phyloP scores from a whole-genome alignment of 306 rosid genomes.

The Vachellia collinsii region DNA sequence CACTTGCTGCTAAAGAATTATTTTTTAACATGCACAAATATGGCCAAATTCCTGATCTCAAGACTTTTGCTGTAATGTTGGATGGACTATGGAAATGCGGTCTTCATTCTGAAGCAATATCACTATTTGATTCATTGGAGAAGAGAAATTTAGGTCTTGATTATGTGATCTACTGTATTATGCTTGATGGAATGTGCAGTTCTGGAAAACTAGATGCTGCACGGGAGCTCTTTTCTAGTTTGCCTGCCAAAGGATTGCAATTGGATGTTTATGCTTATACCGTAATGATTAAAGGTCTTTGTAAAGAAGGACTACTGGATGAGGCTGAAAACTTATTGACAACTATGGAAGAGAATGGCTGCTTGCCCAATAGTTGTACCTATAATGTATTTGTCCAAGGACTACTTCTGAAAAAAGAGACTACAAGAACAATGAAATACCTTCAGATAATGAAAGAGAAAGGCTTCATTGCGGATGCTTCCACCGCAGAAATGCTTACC shows the following conservation, averaged over 20 bases:
- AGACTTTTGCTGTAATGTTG: background rate
- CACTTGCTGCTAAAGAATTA: slow-evolving; percentile 9
- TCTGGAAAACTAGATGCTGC: background rate
- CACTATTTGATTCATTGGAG: slow-evolving; percentile 2
- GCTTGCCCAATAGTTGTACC: background rate
- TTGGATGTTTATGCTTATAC: slow-evolving; percentile 1
- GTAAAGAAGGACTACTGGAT: slow-evolving; percentile 2
- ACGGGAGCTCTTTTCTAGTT: slow-evolving; percentile 1
- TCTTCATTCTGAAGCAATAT: background rate
- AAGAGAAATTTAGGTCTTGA: background rate
- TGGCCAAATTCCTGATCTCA: slow-evolving; percentile 4
- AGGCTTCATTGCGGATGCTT: background rate
- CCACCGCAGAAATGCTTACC: slow-evolving; percentile 5
- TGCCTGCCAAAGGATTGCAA: slow-evolving; percentile 7
- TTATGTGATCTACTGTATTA: background rate
- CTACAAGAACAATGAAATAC: background rate
- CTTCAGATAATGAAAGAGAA: slow-evolving; percentile 18
- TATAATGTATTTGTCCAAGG: slow-evolving; percentile 10
- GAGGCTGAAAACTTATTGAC: background rate
- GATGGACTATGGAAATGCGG: background rate
- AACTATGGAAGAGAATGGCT: slow-evolving; percentile 5
- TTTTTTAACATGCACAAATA: background rate
- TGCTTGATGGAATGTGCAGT: slow-evolving; percentile 12
- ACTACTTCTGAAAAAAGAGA: background rate
- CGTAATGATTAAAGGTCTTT: slow-evolving; percentile 11